Conservation (phyloP, 306 rosid genomes). For the Macrotyloma uniflorum region DNA sequence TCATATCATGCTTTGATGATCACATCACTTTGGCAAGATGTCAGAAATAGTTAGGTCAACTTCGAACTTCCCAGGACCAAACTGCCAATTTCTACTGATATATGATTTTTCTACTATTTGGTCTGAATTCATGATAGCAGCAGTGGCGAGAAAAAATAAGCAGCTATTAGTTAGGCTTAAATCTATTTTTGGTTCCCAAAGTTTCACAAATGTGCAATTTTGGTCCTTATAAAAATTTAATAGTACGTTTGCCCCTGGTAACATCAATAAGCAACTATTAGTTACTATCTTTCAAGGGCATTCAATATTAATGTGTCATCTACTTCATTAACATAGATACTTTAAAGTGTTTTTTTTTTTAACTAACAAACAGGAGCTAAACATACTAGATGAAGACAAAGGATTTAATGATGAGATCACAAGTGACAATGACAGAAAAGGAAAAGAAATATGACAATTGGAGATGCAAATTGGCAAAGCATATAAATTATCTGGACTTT, state of each 20-base stretch:
- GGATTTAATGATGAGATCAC: slow-evolving; percentile 15
- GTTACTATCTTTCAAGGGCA: background rate
- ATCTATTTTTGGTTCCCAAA: too few relatives aligned
- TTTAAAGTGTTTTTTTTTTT: background rate
- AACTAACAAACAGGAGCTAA: background rate
- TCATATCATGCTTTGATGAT: slow-evolving; percentile 12
- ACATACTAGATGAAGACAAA: background rate
- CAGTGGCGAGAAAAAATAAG: background rate
- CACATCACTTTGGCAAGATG: slow-evolving; percentile 17
- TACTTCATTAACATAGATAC: background rate
- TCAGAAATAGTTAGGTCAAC: slow-evolving; percentile 5
- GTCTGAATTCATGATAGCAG: background rate
- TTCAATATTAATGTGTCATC: background rate
- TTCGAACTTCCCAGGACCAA: background rate
- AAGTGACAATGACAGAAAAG: background rate
- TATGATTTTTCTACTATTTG: background rate
- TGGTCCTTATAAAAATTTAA: too few relatives aligned
- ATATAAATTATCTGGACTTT: background rate
- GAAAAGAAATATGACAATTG: background rate
- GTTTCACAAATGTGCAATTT: too few relatives aligned
- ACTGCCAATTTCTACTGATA: background rate
- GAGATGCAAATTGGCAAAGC: slow-evolving; percentile 12
- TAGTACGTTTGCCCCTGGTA: background rate
- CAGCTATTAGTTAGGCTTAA: background rate
- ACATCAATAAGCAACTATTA: background rate